Evolutionary conservation across 768 basidiomycete genomes (phyloP), one percentile per base, ranked within the genome.

Genomic region (Tricholoma furcatifolium): DNA sequence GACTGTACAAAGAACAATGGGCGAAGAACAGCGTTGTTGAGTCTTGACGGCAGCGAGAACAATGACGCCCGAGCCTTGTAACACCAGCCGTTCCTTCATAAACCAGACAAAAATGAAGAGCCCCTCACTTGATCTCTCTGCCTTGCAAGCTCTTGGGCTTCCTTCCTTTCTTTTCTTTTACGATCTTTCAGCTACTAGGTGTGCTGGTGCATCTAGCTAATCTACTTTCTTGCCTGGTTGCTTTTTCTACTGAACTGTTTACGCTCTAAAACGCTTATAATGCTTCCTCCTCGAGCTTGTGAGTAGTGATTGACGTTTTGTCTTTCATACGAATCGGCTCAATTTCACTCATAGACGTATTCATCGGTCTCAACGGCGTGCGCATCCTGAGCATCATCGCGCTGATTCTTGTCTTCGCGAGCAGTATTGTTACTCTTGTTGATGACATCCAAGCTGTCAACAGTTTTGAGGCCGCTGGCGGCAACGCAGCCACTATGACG

Each of bases 331-430:
- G n/a, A n/a, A n/a, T n/a, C n/a, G n/a, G n/a, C 20, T 43, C 9
- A 47, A 12, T 41, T 17, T 18, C 20, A 18, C 43, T n/a, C 31
- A 7, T 38, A 81, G 80, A 84, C 60, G 63, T 80, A 21, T 93
- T 92, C 74, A 83, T 90, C 62, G 81, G 78, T 42, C 85, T 96
- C 63, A 95, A 96, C 63, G 77, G 65, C 63, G 79, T 91, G 63
- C 90, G 94, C 24, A 70, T 79, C 32, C 68, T 97, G 42, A 91
- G 90, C 70, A 83, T 97, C 61, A 77, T 95, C 47, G 78, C 83
- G 7, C 78, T 96, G 47, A 56, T 89, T 6, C 82, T 95, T 43
- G 89, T 93, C 40, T 87, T 96, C 56, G 74, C 89, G 12, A 91
- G 82, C 73, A 91, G 82, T 55, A 83, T 90, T 54, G 79, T 89